phyloP scores from a whole-genome alignment of 106 monocot species.

The Dendrobium catenatum region DNA sequence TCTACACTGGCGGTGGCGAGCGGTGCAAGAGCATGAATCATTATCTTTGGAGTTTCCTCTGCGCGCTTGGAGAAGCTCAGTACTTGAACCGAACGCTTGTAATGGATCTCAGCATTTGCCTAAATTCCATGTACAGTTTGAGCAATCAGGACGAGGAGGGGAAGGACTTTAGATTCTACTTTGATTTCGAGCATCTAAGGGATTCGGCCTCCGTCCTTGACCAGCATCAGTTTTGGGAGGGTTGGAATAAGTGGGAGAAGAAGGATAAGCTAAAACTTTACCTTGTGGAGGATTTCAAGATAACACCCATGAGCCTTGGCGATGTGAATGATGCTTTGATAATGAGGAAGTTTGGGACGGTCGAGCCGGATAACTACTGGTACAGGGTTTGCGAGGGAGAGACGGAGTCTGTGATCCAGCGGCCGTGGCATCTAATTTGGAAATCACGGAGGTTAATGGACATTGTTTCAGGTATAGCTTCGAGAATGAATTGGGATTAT shows the following conservation, averaged over 20 bases:
- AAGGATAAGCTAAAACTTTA: slow-evolving; percentile 45
- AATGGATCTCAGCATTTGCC: slow-evolving; percentile 74
- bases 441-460: slow-evolving; percentile 69
- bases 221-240: slow-evolving; percentile 67
- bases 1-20: slow-evolving; percentile 73
- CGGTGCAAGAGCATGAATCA: slow-evolving; percentile 94
- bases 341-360: slow-evolving; percentile 77
- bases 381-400: slow-evolving; percentile 92
- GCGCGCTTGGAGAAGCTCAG: slow-evolving; percentile 81
- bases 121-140: slow-evolving; percentile 52
- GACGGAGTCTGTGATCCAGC: slow-evolving; percentile 56
- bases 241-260: slow-evolving; percentile 81
- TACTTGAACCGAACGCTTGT: slow-evolving; percentile 82
- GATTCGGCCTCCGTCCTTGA: slow-evolving; percentile 72
- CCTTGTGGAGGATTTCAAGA: slow-evolving; percentile 63
- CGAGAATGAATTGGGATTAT: slow-evolving; percentile 76
- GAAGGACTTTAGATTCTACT: slow-evolving; percentile 85
- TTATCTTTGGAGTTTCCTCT: slow-evolving; percentile 86
- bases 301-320: slow-evolving; percentile 59
- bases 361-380: slow-evolving; percentile 97
- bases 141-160: slow-evolving; percentile 72
- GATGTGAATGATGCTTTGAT: slow-evolving; percentile 54
- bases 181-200: slow-evolving; percentile 89
- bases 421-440: slow-evolving; percentile 74
- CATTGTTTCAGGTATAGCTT: slow-evolving; percentile 65